Percentiles rank a stretch among this genome's conserved stretches.
Conservation (phyloP, 768 basidiomycete genomes). For the Pseudohyphozyma bogoriensis region DNA sequence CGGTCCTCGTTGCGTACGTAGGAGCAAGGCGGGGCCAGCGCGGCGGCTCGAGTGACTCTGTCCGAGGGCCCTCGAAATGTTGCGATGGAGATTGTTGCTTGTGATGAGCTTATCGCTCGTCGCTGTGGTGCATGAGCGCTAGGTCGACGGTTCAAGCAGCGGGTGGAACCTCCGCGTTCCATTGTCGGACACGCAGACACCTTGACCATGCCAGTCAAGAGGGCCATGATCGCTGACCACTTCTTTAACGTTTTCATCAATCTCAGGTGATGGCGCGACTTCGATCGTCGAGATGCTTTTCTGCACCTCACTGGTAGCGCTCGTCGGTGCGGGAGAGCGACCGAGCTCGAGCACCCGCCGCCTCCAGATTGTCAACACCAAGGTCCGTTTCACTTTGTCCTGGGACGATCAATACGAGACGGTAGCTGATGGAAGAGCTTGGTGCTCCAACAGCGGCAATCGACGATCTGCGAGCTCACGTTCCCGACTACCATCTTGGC, state of each 20-base stretch:
- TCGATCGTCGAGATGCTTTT: constrained; percentile 99
- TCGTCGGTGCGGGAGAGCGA: constrained; percentile 91
- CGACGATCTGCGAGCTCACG: constrained; percentile 94
- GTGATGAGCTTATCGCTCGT: background rate
- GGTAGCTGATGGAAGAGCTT: background rate
- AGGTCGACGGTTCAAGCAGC: too few species aligned
- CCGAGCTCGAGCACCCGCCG: constrained; percentile 82
- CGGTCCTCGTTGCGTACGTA: background rate
- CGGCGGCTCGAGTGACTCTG: too few species aligned
- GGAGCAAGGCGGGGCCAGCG: too few species aligned
- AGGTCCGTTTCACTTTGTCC: constrained; percentile 45
- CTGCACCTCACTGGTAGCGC: constrained; percentile 92
- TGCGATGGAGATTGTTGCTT: background rate
- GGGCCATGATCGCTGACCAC: too few species aligned
- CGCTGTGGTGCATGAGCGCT: background rate
- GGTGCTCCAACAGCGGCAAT: constrained; percentile 59
- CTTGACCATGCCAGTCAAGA: too few species aligned
- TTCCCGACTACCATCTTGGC: constrained; percentile 93
- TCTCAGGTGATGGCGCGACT: constrained; percentile 77
- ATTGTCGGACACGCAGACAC: too few species aligned
- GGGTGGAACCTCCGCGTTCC: too few species aligned
- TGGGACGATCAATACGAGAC: background rate
- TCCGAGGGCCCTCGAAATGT: too few species aligned
- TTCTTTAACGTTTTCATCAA: too few species aligned
- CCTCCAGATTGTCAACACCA: constrained; percentile 96